Evolutionary conservation across 2,329 filamentous ascomycete species (phyloP), one percentile per base, ranked within the genome.

Genomic region (Davidsoniella virescens): DNA sequence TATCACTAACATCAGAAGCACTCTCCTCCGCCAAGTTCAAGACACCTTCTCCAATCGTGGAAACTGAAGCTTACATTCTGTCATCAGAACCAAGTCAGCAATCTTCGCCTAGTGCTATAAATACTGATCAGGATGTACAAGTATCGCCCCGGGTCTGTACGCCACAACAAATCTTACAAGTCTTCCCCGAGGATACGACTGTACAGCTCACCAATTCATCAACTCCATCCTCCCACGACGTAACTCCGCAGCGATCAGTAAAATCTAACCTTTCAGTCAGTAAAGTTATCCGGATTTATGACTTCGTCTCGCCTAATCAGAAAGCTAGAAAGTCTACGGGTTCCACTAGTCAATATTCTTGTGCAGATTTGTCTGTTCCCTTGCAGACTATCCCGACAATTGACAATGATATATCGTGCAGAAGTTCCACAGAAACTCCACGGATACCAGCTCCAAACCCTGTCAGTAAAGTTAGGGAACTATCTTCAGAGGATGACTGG

Each of bases 401-500:
- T 33, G 29, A 33, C 12, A 12, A 12, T 33, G 12, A 33, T 33
- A 9, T 9, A 33, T 33, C 5, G 8, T 10, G 29, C 29, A 8
- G 29, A 9, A 33, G 5, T 33, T 8, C 7, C 12, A 6, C 29
- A 33, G 12, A 9, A 33, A 33, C 29, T 8, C 29, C 29, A 33
- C 29, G 29, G 8, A 33, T 33, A 2, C 29, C 29, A 9, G 29
- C 8, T 33, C 10, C 12, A 33, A 33, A 33, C 3, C 8, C 9
- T 9, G 8, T 33, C 29, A 33, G 29, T 2, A 33, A 33, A 18
- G 17, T 10, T 10, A 18, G 16, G 9, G 23, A 44, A 5, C 12
- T 33, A 9, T 45, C 41, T 26, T 50, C 49, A 16, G 44, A 52
- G 17, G 44, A 52, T n/a, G 44, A 37, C n/a, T 52, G 50, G 50